A percentile compares a stretch with the other conserved stretches of the same genome.
Conservation (phyloP, 2,329 filamentous ascomycete genomes). For the Botryosphaeria agaves region DNA sequence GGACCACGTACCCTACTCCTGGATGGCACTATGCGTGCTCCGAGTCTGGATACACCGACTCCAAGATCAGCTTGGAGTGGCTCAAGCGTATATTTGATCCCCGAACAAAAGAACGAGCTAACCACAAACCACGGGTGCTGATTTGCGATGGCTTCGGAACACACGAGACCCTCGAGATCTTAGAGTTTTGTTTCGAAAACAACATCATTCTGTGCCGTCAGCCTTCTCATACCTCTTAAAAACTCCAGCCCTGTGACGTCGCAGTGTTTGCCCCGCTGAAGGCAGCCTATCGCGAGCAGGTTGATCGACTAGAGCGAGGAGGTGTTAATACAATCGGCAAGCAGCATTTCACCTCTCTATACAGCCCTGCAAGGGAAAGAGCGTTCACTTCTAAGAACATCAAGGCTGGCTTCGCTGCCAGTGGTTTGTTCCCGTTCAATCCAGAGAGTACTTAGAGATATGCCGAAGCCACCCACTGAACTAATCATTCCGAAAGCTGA, state of each 20-base stretch:
- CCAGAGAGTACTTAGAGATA: slow-evolving; percentile 13
- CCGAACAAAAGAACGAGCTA: slow-evolving; percentile 13
- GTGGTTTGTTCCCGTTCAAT: slow-evolving; percentile 13
- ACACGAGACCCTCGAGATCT: slow-evolving; percentile 14
- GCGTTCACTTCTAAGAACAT: slow-evolving; percentile 15
- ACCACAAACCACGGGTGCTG: slow-evolving; percentile 14
- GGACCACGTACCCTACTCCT: slow-evolving; percentile 11
- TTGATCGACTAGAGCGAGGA: slow-evolving; percentile 4
- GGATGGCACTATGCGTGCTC: slow-evolving; percentile 12
- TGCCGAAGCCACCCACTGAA: slow-evolving; percentile 8
- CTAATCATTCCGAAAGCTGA: slow-evolving; percentile 5
- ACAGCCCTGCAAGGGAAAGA: slow-evolving; percentile 8
- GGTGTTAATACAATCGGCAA: slow-evolving; percentile 3
- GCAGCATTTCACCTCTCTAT: slow-evolving; percentile 7
- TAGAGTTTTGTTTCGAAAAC: slow-evolving; percentile 15
- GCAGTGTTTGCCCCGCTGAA: slow-evolving; percentile 4
- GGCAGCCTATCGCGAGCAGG: slow-evolving; percentile 5
- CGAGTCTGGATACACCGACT: slow-evolving; percentile 12
- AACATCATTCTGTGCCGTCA: slow-evolving; percentile 17
- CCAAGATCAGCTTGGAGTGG: slow-evolving; percentile 18
- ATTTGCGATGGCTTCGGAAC: slow-evolving; percentile 18
- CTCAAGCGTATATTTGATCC: slow-evolving; percentile 17
- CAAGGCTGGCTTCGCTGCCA: slow-evolving; percentile 9
- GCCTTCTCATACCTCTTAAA: slow-evolving; percentile 11
- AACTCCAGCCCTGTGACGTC: slow-evolving; percentile 13